A percentile compares a stretch with the other conserved stretches of the same genome.
Evolutionary conservation across 2,329 filamentous ascomycete genomes (phyloP).

Genomic region (Colletotrichum neosansevieriae): DNA sequence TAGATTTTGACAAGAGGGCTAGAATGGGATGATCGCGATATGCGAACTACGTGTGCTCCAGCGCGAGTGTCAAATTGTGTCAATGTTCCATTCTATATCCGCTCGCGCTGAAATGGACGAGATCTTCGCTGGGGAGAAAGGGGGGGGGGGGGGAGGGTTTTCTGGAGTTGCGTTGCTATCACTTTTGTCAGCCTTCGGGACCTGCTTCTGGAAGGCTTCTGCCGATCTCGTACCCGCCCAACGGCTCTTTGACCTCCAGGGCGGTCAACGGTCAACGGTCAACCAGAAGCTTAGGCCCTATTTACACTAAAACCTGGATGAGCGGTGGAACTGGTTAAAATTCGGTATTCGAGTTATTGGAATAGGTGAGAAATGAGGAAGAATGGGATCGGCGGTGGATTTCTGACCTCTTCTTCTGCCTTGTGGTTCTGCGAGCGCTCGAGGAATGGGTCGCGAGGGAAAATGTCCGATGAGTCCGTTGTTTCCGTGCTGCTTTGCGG

Average conservation of each 20-base stretch:
- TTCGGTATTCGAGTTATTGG: too few relatives aligned
- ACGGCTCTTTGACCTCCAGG: background rate
- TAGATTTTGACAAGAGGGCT: too few relatives aligned
- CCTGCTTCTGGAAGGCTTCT: constrained; percentile 18
- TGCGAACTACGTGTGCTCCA: background rate
- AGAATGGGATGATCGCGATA: too few relatives aligned
- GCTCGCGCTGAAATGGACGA: background rate
- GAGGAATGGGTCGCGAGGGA: background rate
- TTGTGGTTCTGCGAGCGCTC: background rate
- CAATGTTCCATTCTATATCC: background rate
- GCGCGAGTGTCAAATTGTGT: background rate
- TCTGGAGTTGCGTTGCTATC: too few relatives aligned
- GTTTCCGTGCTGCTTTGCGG: too few relatives aligned
- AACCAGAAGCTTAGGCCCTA: background rate
- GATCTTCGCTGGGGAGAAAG: background rate
- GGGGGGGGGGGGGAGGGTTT: too few relatives aligned
- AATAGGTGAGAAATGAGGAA: too few relatives aligned
- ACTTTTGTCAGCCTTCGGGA: too few relatives aligned
- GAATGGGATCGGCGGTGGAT: background rate
- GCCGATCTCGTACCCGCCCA: background rate
- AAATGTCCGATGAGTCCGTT: background rate
- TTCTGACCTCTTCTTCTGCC: background rate
- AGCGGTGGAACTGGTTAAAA: too few relatives aligned
- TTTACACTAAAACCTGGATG: too few relatives aligned
- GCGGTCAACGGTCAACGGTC: too few relatives aligned